phyloP scores from a whole-genome alignment of 768 basidiomycete genomes.

The Xerocomus spinulosus region DNA sequence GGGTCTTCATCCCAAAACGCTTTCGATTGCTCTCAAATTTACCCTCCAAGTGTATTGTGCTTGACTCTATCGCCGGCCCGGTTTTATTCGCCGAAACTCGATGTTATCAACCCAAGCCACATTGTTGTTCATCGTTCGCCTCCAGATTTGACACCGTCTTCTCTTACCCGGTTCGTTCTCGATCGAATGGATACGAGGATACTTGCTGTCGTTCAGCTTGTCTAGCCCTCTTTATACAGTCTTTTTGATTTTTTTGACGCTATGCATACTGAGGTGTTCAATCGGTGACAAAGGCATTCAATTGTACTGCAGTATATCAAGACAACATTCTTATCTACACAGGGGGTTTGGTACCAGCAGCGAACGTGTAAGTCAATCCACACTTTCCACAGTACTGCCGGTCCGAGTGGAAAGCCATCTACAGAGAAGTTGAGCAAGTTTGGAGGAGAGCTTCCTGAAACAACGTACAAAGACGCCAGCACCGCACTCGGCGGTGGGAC shows the following conservation, averaged over 20 bases:
- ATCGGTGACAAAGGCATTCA: slow-evolving; percentile 4
- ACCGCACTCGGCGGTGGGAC: slow-evolving; percentile 79
- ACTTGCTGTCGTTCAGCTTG: slow-evolving; percentile 36
- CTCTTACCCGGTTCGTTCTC: too few species aligned
- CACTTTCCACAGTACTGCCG: slow-evolving; percentile 98
- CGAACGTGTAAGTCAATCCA: slow-evolving; percentile 82
- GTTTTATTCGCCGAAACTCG: too few species aligned
- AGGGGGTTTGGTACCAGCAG: slow-evolving; percentile 73
- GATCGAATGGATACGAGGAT: too few species aligned
- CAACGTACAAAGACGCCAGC: slow-evolving; percentile 81
- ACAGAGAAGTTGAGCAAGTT: slow-evolving; percentile 8
- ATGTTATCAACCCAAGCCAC: too few species aligned
- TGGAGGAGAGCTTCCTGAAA: too few species aligned
- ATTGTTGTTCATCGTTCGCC: too few species aligned
- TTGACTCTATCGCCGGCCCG: slow-evolving; percentile 41
- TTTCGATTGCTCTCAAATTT: slow-evolving; percentile 35
- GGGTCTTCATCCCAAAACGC: slow-evolving; percentile 26
- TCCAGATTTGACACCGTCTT: neutral
- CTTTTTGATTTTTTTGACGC: too few species aligned
- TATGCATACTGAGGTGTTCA: too few species aligned
- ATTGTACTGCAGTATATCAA: slow-evolving; percentile 12
- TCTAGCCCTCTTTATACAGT: slow-evolving; percentile 29
- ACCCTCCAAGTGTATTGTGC: slow-evolving; percentile 32
- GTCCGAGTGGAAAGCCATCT: slow-evolving; percentile 99
- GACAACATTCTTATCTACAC: slow-evolving; percentile 41